Base-by-base conservation (phyloP, 2,329 filamentous ascomycete genomes). In the Fusarium robinianum region DNA sequence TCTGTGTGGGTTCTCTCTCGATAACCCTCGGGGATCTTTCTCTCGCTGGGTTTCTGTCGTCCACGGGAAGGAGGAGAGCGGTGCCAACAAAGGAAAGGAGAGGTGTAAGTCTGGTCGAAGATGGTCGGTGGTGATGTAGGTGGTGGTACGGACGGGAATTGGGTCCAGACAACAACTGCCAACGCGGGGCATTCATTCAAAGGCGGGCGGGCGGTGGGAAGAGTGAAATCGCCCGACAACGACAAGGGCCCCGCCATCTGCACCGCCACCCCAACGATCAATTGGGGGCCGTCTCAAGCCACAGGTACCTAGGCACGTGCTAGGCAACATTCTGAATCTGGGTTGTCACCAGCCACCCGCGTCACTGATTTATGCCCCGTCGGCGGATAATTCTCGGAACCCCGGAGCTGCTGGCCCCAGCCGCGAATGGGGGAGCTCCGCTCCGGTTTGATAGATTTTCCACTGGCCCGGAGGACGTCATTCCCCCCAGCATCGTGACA, bases 381-480 rank as follows among this genome's bases (percentile, higher is more conserved):
- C 19, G 24, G 21, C 53, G 53, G 53, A 41, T 41, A 51, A 56
- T 51, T 25, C 22, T 42, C 53, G 53, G 53, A 41, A 40, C 33
- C 35, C 36, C n/a, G 19, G 31, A 42, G 29, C 41, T 40, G 22
- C 22, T 24, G 8, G 8, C 22, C 18, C 8, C 12, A 53, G 45
- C 45, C 53, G 14, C 27, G 25, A 22, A 29, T 34, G 17, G 12
- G 22, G 29, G 12, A 54, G 51, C 51, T 54, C 39, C n/a, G n/a
- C 26, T 23, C 27, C 44, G 38, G 35, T 46, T 35, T 35, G 25
- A 39, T 21, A 40, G 49, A 35, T 50, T 62, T 60, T 60, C 41
- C 48, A 44, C 55, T 49, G 52, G 35, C 39, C 46, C 48, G 29
- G 43, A 46, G 44, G 51, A 54, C 53, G 58, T 61, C 58, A 61